Conservation (phyloP, 176 grass and related monocot genomes). For the Rhynchospora breviuscula region DNA sequence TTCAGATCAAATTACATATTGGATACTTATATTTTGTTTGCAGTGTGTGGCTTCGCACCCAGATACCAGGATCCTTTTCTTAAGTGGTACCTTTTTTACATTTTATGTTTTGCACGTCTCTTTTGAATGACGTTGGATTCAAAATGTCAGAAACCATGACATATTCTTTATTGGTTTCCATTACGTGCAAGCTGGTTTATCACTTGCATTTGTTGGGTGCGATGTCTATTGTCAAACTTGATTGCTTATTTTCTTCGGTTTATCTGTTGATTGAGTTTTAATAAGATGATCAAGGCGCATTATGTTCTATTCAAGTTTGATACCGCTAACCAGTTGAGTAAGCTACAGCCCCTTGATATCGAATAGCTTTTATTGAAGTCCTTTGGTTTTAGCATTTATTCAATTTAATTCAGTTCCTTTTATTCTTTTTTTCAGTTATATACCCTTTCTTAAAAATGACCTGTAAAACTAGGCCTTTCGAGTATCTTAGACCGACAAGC, state of each 20-base stretch:
- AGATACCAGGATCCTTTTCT: slow-evolving; percentile 56
- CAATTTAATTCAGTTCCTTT: background rate
- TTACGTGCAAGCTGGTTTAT: background rate
- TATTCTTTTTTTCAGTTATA: background rate
- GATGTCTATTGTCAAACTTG: background rate
- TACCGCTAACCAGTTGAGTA: background rate
- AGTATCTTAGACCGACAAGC: slow-evolving; percentile 63
- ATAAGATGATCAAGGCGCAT: background rate
- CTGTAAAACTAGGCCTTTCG: slow-evolving; percentile 48
- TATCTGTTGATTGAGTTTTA: background rate
- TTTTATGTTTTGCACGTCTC: background rate
- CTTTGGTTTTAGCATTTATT: background rate
- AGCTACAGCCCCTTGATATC: background rate
- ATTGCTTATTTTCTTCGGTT: background rate
- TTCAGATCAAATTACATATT: slow-evolving; percentile 4
- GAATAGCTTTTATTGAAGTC: background rate
- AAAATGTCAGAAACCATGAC: slow-evolving; percentile 1
- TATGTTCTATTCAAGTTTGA: background rate
- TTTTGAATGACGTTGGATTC: background rate
- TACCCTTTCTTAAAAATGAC: slow-evolving; percentile 55
- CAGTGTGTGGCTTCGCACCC: slow-evolving; percentile 72
- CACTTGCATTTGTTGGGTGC: background rate
- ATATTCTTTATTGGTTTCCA: background rate
- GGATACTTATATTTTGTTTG: slow-evolving; percentile 11
- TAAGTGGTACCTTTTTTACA: slow-evolving; percentile 51